Evolutionary conservation across 2,329 filamentous ascomycete species (phyloP), one percentile per base, ranked within the genome.

Genomic region (Aureobasidium sp.): DNA sequence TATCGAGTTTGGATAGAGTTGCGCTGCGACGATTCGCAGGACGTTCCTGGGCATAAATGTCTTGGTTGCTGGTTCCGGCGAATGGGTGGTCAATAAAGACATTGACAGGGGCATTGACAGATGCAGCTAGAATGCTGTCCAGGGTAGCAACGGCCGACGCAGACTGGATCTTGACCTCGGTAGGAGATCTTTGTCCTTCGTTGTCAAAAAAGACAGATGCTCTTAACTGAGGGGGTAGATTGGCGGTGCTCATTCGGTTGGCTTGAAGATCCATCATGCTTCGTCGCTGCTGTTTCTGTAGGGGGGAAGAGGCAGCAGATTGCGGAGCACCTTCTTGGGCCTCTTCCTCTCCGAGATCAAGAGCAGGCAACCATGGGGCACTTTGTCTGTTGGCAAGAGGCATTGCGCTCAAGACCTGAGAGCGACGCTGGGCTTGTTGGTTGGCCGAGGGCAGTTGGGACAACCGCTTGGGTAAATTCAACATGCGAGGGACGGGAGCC

Each of bases 71-170:
- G 64, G 85, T 84, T 4, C 91, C 91, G 29, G 86, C 88, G 69
- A 89, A 91, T 0, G 87, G 84, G 71, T 96, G 91, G 68, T 96
- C 90, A 0, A 89, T 95, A 68, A 97, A 97, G 27, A 92, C 93
- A 65, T 81, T 90, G 31, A 96, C 91, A 1, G 94, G 94, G 0
- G 94, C 93, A 62, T 81, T 83, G 2, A 90, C 89, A 2, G 93
- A 94, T 8, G 93, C 94, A 69, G 96, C 88, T 8, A 99, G 81
- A 57, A 99, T 95, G 70, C 85, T 92, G 65, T 99, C 92, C 8
- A 99, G 81, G 0, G 93, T 96, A 43, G 84, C 87, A 70, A 91
- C 89, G 11, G 93, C 92, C 27, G 94, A 97, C 19, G 89, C 87
- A 61, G 89, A 85, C 71, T 82, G 80, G 43, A 84, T 73, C 51